These are phyloP conservation scores for Kluyveromyces nonfermentans DNA, from an alignment of 805 yeast genomes.

Conservation along the genomic window DNA sequence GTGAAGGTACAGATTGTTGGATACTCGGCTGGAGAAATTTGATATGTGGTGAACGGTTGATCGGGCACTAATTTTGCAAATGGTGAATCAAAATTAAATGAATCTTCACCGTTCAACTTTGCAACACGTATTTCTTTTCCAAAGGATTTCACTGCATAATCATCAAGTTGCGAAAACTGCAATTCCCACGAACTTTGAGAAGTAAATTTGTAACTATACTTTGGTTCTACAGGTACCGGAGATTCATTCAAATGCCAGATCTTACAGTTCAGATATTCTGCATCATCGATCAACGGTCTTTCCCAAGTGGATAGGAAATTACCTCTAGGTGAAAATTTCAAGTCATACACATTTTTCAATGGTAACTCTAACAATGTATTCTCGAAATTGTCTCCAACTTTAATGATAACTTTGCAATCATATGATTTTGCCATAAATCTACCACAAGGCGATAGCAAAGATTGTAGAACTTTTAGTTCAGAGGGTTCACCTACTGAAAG, in stretches of 20 bases:
- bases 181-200: slow-evolving; percentile 77
- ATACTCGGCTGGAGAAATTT: slow-evolving; percentile 79
- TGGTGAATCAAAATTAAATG: slow-evolving; percentile 41
- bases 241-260: slow-evolving; percentile 53
- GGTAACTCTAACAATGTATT: slow-evolving; percentile 18
- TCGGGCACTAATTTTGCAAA: slow-evolving; percentile 47
- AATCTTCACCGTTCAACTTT: slow-evolving; percentile 37
- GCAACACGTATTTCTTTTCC: slow-evolving; percentile 26
- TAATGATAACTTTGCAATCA: slow-evolving; percentile 19
- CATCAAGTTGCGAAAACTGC: slow-evolving; percentile 29
- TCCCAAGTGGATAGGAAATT: slow-evolving; percentile 81
- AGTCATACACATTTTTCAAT: slow-evolving; percentile 62
- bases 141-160: slow-evolving; percentile 23
- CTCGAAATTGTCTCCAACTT: slow-evolving; percentile 22
- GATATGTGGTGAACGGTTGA: slow-evolving; percentile 35
- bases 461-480: slow-evolving; percentile 10
- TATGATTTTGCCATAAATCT: slow-evolving; percentile 28
- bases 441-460: slow-evolving; percentile 29
- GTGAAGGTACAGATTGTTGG: slow-evolving; percentile 86
- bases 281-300: slow-evolving; percentile 64
- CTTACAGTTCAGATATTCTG: slow-evolving; percentile 71
- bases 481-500: slow-evolving; percentile 4
- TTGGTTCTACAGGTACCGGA: slow-evolving; percentile 29
- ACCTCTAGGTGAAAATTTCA: slow-evolving; percentile 85
- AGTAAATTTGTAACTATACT: slow-evolving; percentile 56